Evolutionary conservation across 352 stramenopile genomes (phyloP).

Genomic region (Phytopythium cucurbitacearum): DNA sequence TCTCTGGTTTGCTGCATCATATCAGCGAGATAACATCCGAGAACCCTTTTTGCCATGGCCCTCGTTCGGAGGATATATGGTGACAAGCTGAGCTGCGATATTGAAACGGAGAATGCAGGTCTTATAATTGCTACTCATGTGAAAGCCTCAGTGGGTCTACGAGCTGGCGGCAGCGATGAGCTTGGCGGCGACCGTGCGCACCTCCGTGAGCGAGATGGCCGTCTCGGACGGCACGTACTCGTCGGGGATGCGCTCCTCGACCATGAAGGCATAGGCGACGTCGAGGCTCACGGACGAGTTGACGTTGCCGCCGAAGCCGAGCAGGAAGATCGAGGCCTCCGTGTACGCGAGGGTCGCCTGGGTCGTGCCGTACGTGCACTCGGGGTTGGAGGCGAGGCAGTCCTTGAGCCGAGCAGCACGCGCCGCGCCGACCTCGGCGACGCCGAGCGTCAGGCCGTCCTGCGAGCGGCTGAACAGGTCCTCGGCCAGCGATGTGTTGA

Average conservation of each 20-base stretch:
- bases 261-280: slow-evolving; percentile 20
- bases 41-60: too few relatives aligned
- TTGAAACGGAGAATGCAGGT: too few relatives aligned
- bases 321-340: slow-evolving; percentile 29
- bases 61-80: too few relatives aligned
- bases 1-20: too few relatives aligned
- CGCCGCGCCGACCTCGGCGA: slow-evolving; percentile 20
- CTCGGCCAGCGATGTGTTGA: slow-evolving; percentile 24
- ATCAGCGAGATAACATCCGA: too few relatives aligned
- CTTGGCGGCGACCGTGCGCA: slow-evolving; percentile 19
- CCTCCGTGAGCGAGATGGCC: slow-evolving; percentile 16
- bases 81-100: too few relatives aligned
- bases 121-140: too few relatives aligned
- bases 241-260: slow-evolving; percentile 29
- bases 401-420: slow-evolving; percentile 28
- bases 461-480: slow-evolving; percentile 23
- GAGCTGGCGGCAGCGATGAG: slow-evolving; percentile 10
- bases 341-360: slow-evolving; percentile 26
- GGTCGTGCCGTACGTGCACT: slow-evolving; percentile 26
- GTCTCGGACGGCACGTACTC: slow-evolving; percentile 15
- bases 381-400: slow-evolving; percentile 28
- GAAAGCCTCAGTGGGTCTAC: not conserved
- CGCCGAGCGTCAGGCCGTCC: slow-evolving; percentile 18
- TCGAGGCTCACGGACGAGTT: slow-evolving; percentile 25
- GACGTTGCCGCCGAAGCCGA: slow-evolving; percentile 27